Conservation (phyloP, 2,329 filamentous ascomycete species). For the Sclerotiophoma versabilis region DNA sequence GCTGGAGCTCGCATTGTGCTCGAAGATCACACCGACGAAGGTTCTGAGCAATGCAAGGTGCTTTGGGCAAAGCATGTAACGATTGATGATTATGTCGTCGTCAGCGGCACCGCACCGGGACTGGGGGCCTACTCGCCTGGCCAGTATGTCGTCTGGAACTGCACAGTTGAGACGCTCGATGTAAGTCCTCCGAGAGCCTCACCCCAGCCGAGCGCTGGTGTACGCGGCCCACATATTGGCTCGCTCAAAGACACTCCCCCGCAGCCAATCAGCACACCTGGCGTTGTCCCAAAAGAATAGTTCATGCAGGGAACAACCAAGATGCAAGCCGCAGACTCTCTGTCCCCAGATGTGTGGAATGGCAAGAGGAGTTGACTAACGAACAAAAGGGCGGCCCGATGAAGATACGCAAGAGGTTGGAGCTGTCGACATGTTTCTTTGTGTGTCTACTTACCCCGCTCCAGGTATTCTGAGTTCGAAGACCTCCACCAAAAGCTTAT, state of each 20-base stretch:
- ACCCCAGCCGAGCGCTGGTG: conserved; percentile 19
- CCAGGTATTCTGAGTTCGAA: conserved; percentile 93
- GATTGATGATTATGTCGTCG: conserved; percentile 68
- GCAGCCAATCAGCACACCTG: conserved; percentile 26
- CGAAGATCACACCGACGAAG: conserved; percentile 69
- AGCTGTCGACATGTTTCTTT: neutral
- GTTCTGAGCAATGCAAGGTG: conserved; percentile 62
- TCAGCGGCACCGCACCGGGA: conserved; percentile 63
- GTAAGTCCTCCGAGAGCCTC: conserved; percentile 59
- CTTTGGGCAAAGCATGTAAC: conserved; percentile 69
- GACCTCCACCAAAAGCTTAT: conserved; percentile 76
- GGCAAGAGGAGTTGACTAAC: conserved; percentile 17
- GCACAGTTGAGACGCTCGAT: conserved; percentile 83
- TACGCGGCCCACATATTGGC: conserved; percentile 20
- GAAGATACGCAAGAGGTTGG: conserved; percentile 65
- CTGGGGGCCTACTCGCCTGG: conserved; percentile 73
- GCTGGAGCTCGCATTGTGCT: conserved; percentile 61
- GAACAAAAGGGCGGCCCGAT: conserved; percentile 61
- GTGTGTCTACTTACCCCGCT: conserved; percentile 27
- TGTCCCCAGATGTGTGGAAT: neutral
- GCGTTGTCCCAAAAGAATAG: conserved; percentile 9
- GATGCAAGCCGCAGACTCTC: conserved; percentile 9
- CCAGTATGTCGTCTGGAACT: conserved; percentile 82
- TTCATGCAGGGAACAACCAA: conserved; percentile 20
- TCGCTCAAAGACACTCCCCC: conserved; percentile 10